A percentile compares a stretch with the other conserved stretches of the same genome.
These are phyloP conservation scores for Sphagnum tenellum DNA, from an alignment of 225 moss, liverwort and hornwort genomes.

Conservation along the genomic window DNA sequence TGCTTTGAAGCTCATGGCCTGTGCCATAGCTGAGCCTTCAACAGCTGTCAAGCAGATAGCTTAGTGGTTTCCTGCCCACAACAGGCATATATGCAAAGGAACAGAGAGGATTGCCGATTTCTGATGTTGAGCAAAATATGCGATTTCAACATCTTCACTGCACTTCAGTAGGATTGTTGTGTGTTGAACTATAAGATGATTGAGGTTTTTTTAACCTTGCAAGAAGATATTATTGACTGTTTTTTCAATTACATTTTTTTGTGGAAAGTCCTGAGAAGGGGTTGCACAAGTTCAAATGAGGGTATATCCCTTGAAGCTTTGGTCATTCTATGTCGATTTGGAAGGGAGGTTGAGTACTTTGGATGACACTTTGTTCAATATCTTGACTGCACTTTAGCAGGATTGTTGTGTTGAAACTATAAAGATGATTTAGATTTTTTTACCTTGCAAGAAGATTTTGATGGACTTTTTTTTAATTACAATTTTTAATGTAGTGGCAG, in stretches of 20 bases:
- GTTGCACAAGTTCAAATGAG: conserved; percentile 85
- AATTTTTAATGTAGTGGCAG: conserved; percentile 46
- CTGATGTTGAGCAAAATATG: too few relatives aligned
- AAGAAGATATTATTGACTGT: background rate
- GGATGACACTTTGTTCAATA: too few relatives aligned
- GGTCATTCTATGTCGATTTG: conserved; percentile 95
- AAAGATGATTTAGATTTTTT: background rate
- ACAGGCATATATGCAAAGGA: too few relatives aligned
- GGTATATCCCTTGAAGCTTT: conserved; percentile 65
- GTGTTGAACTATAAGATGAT: too few relatives aligned
- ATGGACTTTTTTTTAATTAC: background rate
- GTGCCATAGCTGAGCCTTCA: conserved; percentile 86
- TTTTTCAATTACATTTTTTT: conserved; percentile 8
- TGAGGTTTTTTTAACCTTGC: background rate
- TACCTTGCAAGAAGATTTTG: background rate
- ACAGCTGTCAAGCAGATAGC: conserved; percentile 66
- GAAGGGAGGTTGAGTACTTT: conserved; percentile 37
- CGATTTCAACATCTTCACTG: too few relatives aligned
- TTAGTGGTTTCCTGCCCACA: conserved; percentile 7
- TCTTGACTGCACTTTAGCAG: too few relatives aligned
- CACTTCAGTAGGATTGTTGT: too few relatives aligned
- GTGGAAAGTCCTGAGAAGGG: conserved; percentile 71
- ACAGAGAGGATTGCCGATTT: too few relatives aligned
- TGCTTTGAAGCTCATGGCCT: conserved; percentile 78
- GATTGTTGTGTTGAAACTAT: too few relatives aligned